These are phyloP conservation scores for Fusarium mexicanum DNA, from an alignment of 2,329 filamentous ascomycete species.

Conservation along the genomic window DNA sequence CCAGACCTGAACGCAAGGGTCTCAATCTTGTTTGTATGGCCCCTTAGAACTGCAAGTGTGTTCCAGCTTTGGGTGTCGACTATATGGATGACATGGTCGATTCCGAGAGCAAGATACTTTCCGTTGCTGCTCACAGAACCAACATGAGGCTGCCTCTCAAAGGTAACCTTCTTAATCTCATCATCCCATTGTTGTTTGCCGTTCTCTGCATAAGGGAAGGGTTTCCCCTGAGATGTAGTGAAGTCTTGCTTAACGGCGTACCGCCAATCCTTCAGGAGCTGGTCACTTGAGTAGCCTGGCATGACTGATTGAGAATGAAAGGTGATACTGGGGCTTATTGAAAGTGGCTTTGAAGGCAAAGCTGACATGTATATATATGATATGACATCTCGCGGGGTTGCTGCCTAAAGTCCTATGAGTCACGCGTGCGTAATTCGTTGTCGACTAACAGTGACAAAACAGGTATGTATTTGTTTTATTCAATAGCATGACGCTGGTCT, in stretches of 20 bases:
- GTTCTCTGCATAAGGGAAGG: slow-evolving; percentile 2
- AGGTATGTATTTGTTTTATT: background rate
- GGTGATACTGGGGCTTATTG: too few relatives aligned
- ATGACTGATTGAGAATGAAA: background rate
- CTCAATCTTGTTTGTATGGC: background rate
- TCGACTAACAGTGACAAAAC: background rate
- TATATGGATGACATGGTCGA: slow-evolving; percentile 4
- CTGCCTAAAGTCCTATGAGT: background rate
- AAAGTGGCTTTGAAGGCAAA: background rate
- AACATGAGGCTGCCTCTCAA: background rate
- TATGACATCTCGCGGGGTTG: background rate
- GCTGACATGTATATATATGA: background rate
- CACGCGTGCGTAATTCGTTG: background rate
- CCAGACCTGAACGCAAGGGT: slow-evolving; percentile 2
- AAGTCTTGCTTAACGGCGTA: slow-evolving; percentile 20
- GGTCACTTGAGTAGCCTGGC: slow-evolving; percentile 8
- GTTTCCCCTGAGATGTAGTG: background rate
- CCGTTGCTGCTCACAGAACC: background rate
- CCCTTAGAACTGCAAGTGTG: slow-evolving; percentile 4
- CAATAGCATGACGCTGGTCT: background rate
- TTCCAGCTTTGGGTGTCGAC: slow-evolving; percentile 8
- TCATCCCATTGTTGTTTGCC: slow-evolving; percentile 16
- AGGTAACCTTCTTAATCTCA: background rate
- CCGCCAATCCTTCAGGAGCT: slow-evolving; percentile 19
- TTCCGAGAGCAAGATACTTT: background rate